Percentiles rank a stretch among this genome's conserved stretches.
Evolutionary conservation across 345 rosid genomes (phyloP).

Genomic region (Arabis alpina): DNA sequence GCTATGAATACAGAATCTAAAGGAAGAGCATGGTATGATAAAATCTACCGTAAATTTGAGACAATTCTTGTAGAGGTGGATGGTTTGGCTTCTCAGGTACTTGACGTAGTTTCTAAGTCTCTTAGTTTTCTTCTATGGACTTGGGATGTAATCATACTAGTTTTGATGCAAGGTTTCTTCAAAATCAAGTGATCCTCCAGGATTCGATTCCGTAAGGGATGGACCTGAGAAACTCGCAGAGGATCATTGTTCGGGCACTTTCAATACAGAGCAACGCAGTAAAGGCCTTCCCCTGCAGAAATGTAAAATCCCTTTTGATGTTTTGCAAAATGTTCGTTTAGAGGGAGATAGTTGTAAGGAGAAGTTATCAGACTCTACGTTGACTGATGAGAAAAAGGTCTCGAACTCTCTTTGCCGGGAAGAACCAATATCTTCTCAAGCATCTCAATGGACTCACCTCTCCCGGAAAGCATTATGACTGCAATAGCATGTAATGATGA

Average conservation of each 20-base stretch:
- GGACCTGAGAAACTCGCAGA: slow-evolving; percentile 22
- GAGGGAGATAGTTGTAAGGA: slow-evolving; percentile 35
- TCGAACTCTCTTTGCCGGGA: slow-evolving; percentile 7
- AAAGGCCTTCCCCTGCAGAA: background rate
- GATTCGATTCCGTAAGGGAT: slow-evolving; percentile 28
- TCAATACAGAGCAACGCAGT: background rate
- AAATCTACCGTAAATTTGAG: slow-evolving; percentile 69
- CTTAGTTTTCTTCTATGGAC: background rate
- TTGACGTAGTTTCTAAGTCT: slow-evolving; percentile 10
- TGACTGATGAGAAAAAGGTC: slow-evolving; percentile 34
- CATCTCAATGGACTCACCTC: slow-evolving; percentile 24
- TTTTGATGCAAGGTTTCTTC: slow-evolving; percentile 13
- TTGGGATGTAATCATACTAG: background rate
- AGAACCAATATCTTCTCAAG: slow-evolving; percentile 34
- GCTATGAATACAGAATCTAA: slow-evolving; percentile 59
- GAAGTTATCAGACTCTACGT: slow-evolving; percentile 38
- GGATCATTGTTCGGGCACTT: slow-evolving; percentile 12
- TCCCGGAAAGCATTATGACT: slow-evolving; percentile 32
- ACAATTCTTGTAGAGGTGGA: slow-evolving; percentile 68
- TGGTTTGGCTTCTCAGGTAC: slow-evolving; percentile 50
- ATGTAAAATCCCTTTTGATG: slow-evolving; percentile 8
- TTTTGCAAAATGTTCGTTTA: background rate
- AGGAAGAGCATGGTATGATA: slow-evolving; percentile 65
- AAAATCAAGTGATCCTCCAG: slow-evolving; percentile 33
- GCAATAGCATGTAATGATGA: slow-evolving; percentile 20